phyloP scores from a whole-genome alignment of 1,284 basidiomycete species.

The Cutaneotrichosporon cutaneum region DNA sequence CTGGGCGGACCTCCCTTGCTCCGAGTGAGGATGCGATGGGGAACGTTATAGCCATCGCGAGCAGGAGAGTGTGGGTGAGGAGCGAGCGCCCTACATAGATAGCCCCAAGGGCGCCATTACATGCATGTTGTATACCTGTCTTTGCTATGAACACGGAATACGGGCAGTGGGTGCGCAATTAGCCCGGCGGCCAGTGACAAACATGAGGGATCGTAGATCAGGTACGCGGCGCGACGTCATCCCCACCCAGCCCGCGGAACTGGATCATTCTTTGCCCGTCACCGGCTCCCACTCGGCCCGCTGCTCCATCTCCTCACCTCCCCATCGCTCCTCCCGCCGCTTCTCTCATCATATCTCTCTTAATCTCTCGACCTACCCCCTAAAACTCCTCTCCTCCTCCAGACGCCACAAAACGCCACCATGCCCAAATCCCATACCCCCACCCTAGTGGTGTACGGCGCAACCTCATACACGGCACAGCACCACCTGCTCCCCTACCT shows the following conservation, averaged over 20 bases:
- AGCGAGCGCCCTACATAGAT: no score
- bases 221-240: neutral
- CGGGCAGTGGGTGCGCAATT: no score
- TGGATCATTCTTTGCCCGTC: no score
- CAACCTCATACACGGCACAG: conserved; percentile 45
- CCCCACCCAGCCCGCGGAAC: neutral
- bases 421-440: conserved; percentile 21
- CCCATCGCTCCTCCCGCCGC: neutral
- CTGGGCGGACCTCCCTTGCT: neutral
- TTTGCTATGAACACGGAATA: neutral
- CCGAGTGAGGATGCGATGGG: no score
- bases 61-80: no score
- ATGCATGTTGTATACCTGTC: neutral
- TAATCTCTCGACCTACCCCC: neutral
- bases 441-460: conserved; percentile 48
- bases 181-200: no score
- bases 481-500: conserved; percentile 44
- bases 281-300: no score
- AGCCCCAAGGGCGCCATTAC: no score
- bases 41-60: no score
- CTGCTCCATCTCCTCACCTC: neutral
- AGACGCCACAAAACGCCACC: no score
- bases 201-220: neutral
- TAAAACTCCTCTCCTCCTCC: no score
- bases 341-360: neutral